phyloP scores from a whole-genome alignment of 139 green algal species.

The Picochlorum sp. region DNA sequence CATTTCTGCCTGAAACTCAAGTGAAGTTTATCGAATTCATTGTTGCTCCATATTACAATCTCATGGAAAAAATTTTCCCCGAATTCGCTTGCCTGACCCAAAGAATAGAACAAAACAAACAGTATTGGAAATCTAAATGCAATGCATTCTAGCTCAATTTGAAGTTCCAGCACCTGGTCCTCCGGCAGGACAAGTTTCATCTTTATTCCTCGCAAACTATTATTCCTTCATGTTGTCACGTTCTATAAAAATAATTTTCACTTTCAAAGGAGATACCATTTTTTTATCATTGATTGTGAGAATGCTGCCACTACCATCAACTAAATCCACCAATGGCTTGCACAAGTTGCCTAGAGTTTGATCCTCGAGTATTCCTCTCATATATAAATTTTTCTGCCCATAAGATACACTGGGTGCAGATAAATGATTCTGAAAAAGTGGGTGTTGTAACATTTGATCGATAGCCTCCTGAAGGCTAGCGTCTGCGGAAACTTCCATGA shows the following conservation, averaged over 20 bases:
- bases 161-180: too few relatives aligned
- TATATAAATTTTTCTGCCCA: slow-evolving; percentile 72
- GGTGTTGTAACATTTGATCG: slow-evolving; percentile 46
- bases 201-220: too few relatives aligned
- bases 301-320: slow-evolving; percentile 21
- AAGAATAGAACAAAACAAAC: not conserved
- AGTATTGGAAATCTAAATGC: not conserved
- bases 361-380: slow-evolving; percentile 77
- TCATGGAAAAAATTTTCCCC: slow-evolving; percentile 7
- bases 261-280: slow-evolving; percentile 53
- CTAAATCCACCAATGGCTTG: slow-evolving; percentile 28
- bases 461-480: slow-evolving; percentile 74
- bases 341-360: slow-evolving; percentile 71
- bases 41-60: slow-evolving; percentile 40
- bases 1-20: slow-evolving; percentile 25
- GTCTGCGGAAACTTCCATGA: slow-evolving; percentile 36
- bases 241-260: slow-evolving; percentile 24
- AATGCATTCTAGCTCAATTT: too few relatives aligned
- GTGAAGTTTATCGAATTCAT: slow-evolving; percentile 66
- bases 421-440: slow-evolving; percentile 46
- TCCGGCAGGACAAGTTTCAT: too few relatives aligned
- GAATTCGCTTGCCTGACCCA: not conserved
- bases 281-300: slow-evolving; percentile 92
- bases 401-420: slow-evolving; percentile 64
- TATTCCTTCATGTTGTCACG: too few relatives aligned